Conservation (phyloP, 257 asterid genomes). For the Solanum paucissectum region DNA sequence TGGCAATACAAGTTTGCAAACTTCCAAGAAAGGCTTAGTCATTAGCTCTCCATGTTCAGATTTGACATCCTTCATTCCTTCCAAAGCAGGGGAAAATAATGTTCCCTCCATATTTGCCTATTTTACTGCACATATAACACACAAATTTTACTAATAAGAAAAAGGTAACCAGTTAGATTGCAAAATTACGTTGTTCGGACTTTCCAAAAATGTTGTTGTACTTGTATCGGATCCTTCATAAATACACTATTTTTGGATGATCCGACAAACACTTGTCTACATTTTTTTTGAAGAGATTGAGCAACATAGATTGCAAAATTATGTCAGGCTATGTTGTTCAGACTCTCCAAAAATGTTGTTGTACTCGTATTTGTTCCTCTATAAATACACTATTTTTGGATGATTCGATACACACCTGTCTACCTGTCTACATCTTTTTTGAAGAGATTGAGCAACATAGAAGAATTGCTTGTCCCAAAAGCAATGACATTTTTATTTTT, state of each 20-base stretch:
- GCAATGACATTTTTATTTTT: too few relatives aligned
- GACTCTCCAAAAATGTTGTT: background rate
- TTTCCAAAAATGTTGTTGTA: background rate
- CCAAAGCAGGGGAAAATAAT: constrained; percentile 49
- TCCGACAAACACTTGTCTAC: background rate
- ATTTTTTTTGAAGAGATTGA: background rate
- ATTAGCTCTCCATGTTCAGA: constrained; percentile 63
- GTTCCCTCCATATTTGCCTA: constrained; percentile 41
- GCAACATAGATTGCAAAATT: background rate
- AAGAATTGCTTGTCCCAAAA: background rate
- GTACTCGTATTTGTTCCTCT: background rate
- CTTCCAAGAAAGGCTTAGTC: constrained; percentile 66
- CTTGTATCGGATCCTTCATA: background rate
- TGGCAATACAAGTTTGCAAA: constrained; percentile 74
- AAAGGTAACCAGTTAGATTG: background rate
- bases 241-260: background rate
- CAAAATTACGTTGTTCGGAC: background rate
- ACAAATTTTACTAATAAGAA: background rate
- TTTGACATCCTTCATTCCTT: constrained; percentile 56
- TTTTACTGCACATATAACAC: background rate
- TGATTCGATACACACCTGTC: too few relatives aligned
- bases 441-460: too few relatives aligned
- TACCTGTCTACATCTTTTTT: too few relatives aligned
- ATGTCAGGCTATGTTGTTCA: too few relatives aligned
- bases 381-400: too few relatives aligned